phyloP scores from a whole-genome alignment of 2,329 filamentous ascomycete genomes.

The Beauveria varroae region DNA sequence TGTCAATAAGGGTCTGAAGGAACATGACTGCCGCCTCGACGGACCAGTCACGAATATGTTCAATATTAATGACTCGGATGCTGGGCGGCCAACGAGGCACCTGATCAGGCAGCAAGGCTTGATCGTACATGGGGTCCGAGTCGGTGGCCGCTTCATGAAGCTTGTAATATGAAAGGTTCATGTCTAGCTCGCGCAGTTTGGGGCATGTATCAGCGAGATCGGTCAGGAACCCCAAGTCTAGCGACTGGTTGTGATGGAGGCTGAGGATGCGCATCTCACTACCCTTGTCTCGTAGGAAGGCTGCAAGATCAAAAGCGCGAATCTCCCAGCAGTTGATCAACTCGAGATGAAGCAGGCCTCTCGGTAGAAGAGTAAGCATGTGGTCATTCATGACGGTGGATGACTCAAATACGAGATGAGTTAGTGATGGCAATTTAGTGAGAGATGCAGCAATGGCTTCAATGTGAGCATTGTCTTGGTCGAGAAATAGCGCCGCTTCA shows the following conservation, averaged over 20 bases:
- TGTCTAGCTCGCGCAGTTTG: constrained; percentile 58
- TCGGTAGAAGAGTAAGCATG: constrained; percentile 63
- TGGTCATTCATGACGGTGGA: constrained; percentile 63
- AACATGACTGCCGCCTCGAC: constrained; percentile 65
- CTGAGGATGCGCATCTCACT: constrained; percentile 57
- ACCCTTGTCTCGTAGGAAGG: constrained; percentile 62
- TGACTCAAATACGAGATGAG: constrained; percentile 64
- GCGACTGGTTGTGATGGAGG: constrained; percentile 70
- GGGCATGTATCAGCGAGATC: constrained; percentile 61
- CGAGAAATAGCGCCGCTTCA: constrained; percentile 24
- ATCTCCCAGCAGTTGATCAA: constrained; percentile 75
- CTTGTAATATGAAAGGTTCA: constrained; percentile 75
- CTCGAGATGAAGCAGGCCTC: constrained; percentile 57
- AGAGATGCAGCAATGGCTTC: constrained; percentile 27
- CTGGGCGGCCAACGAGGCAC: constrained; percentile 71
- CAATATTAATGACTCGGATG: constrained; percentile 64
- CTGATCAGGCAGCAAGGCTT: constrained; percentile 55
- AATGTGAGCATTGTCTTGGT: constrained; percentile 36
- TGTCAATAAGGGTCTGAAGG: constrained; percentile 69
- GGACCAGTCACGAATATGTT: constrained; percentile 70
- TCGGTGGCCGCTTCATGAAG: constrained; percentile 61
- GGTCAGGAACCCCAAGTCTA: constrained; percentile 69
- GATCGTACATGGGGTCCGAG: constrained; percentile 66
- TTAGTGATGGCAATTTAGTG: constrained; percentile 50
- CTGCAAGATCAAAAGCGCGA: constrained; percentile 55